These are phyloP conservation scores for Hortiboletus flavorubellus DNA, from an alignment of 768 basidiomycete genomes.

Conservation along the genomic window DNA sequence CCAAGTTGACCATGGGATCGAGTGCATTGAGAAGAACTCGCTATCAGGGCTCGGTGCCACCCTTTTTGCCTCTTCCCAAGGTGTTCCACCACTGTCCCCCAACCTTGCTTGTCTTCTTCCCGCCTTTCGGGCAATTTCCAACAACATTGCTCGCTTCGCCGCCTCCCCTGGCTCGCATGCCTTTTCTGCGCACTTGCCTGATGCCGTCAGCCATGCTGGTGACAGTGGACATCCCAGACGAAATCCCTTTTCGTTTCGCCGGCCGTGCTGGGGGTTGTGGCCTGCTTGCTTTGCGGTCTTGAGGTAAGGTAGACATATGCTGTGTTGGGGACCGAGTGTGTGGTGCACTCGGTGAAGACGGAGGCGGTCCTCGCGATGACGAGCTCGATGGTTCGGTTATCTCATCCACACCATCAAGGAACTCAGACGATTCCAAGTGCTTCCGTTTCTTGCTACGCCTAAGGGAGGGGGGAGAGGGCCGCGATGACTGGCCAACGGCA, in stretches of 20 bases:
- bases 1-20: neutral
- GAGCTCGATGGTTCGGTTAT: neutral
- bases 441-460: conserved; percentile 14
- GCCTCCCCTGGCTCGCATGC: neutral
- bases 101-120: neutral
- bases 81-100: conserved; percentile 46
- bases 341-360: neutral
- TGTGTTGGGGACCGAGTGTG: neutral
- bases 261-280: neutral
- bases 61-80: conserved; percentile 24
- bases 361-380: neutral
- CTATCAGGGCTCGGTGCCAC: conserved; percentile 1
- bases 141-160: conserved; percentile 11
- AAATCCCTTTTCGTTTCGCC: conserved; percentile 49
- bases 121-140: neutral
- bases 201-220: conserved; percentile 29
- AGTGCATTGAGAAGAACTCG: neutral
- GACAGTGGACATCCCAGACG: conserved; percentile 57
- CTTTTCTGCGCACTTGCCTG: conserved; percentile 12
- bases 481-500: neutral
- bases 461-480: neutral
- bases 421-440: neutral
- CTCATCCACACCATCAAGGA: neutral
- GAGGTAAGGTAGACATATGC: neutral
- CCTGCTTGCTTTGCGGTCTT: neutral